These are phyloP conservation scores for Cryptosporidium tyzzeri DNA, from an alignment of 169 alveolate species.

Conservation along the genomic window DNA sequence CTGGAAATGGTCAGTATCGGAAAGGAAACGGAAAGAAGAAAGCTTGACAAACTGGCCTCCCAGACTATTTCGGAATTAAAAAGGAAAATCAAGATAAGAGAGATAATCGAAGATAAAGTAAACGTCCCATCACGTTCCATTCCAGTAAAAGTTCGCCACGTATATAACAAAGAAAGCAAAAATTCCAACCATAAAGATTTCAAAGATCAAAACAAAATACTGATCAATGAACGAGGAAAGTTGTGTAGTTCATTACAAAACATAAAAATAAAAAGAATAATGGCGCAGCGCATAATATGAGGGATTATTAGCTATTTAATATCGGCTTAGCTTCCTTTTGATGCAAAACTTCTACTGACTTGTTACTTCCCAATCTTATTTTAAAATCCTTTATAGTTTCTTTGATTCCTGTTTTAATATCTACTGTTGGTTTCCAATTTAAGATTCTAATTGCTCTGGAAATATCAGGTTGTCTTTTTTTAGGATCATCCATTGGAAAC, in stretches of 20 bases:
- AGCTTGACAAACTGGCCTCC: background rate
- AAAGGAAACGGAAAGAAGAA: conserved; percentile 15
- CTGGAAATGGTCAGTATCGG: background rate
- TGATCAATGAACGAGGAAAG: background rate
- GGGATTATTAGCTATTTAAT: no score
- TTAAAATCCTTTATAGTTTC: conserved; percentile 78
- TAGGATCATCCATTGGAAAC: conserved; percentile 82
- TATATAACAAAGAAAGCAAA: background rate
- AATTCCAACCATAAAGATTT: background rate
- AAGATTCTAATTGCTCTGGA: conserved; percentile 77
- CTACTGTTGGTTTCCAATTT: conserved; percentile 79
- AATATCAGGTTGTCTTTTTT: conserved; percentile 81
- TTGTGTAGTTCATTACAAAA: background rate
- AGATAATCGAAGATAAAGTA: conserved; percentile 11
- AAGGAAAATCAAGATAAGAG: background rate
- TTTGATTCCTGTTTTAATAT: conserved; percentile 77
- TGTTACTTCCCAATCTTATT: conserved; percentile 40
- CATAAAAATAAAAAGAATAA: background rate
- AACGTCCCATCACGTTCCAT: background rate
- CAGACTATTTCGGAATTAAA: conserved; percentile 1
- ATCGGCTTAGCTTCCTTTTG: conserved; percentile 52
- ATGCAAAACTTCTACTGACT: background rate
- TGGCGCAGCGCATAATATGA: background rate
- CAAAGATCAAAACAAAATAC: background rate
- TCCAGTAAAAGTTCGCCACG: background rate